Evolutionary conservation across 169 alveolate genomes (phyloP).

Genomic region (Amoebophrya sp.): DNA sequence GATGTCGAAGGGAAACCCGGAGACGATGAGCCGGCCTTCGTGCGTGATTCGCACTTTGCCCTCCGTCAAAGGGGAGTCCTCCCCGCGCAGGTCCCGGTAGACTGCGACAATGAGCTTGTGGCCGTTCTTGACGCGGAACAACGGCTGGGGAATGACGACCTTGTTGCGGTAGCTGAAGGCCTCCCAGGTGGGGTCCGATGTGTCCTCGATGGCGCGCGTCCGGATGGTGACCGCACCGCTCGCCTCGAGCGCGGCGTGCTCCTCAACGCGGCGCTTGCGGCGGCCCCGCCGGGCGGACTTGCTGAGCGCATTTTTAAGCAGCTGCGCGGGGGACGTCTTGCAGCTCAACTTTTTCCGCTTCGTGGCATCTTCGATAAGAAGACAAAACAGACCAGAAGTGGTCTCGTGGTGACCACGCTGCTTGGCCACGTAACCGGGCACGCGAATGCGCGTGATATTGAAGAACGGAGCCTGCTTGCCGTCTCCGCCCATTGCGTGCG

Average conservation of each 20-base stretch:
- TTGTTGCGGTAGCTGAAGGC: neutral
- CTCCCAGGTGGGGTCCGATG: neutral
- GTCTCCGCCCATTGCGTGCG: no score
- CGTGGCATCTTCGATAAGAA: neutral
- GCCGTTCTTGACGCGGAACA: neutral
- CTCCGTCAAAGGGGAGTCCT: neutral
- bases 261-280: neutral
- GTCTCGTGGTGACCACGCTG: neutral
- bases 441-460: neutral
- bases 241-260: neutral
- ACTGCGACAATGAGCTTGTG: neutral
- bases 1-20: neutral
- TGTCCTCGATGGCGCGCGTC: neutral
- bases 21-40: neutral
- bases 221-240: neutral
- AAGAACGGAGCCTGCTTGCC: neutral
- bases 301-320: no score
- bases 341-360: no score
- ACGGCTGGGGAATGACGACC: neutral
- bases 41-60: neutral
- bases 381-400: neutral
- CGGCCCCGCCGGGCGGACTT: neutral
- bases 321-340: no score
- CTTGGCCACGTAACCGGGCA: neutral
- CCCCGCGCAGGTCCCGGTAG: neutral